Conservation (phyloP, 345 rosid genomes). For the Zanthoxylum bungeanum region DNA sequence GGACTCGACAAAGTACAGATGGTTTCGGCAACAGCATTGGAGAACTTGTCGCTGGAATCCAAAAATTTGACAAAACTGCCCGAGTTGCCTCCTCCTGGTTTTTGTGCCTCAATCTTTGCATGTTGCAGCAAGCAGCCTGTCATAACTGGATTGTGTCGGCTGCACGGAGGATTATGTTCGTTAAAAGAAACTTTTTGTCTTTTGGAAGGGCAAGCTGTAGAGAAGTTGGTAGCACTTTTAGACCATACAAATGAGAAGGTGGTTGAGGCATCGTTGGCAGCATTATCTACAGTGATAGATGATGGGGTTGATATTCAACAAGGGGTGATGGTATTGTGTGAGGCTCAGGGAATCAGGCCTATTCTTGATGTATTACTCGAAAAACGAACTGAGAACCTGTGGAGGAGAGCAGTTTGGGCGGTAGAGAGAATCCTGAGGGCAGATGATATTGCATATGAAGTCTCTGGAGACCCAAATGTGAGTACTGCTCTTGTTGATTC, state of each 20-base stretch:
- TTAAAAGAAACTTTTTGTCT: constrained; percentile 78
- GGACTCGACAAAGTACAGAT: constrained; percentile 75
- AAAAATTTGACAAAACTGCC: constrained; percentile 71
- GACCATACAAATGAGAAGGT: constrained; percentile 90
- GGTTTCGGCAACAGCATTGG: constrained; percentile 82
- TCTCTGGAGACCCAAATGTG: constrained; percentile 73
- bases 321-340: constrained; percentile 58
- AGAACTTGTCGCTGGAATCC: constrained; percentile 83
- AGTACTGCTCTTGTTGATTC: constrained; percentile 90
- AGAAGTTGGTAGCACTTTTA: constrained; percentile 77
- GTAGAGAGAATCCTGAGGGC: constrained; percentile 82
- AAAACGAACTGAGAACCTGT: constrained; percentile 64
- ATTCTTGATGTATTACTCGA: constrained; percentile 67
- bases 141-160: constrained; percentile 65
- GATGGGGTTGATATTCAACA: constrained; percentile 72
- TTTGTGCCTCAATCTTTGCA: constrained; percentile 62
- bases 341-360: constrained; percentile 67
- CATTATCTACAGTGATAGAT: constrained; percentile 78
- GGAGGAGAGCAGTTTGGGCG: constrained; percentile 79
- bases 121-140: constrained; percentile 65
- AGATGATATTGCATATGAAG: constrained; percentile 67
- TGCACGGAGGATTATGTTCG: constrained; percentile 83
- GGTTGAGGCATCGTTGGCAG: constrained; percentile 88
- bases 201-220: constrained; percentile 82
- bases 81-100: constrained; percentile 55